phyloP scores from a whole-genome alignment of 352 stramenopile genomes.

The Pythium aquatile region DNA sequence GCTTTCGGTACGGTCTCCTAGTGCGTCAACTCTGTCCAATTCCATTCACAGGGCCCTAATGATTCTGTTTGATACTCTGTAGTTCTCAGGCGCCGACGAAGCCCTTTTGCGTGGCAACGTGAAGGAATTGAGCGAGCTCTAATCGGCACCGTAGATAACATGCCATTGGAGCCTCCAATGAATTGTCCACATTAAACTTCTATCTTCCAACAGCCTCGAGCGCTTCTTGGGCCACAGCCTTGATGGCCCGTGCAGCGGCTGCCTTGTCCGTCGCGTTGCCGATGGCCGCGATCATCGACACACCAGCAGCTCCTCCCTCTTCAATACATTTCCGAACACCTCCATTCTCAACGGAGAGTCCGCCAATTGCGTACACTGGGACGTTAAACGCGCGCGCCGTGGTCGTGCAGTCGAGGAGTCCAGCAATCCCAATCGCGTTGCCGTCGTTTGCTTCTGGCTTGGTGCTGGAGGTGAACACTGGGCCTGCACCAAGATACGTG shows the following conservation, averaged over 20 bases:
- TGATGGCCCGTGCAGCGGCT: slow-evolving; percentile 29
- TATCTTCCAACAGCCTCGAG: slow-evolving; percentile 4
- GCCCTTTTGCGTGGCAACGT: slow-evolving; percentile 66
- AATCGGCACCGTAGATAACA: slow-evolving; percentile 3
- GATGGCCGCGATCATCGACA: slow-evolving; percentile 56
- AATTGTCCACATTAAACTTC: neutral
- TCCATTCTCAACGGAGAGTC: slow-evolving; percentile 34
- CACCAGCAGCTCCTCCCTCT: slow-evolving; percentile 36
- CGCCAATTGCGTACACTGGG: slow-evolving; percentile 55
- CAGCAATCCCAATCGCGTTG: slow-evolving; percentile 40
- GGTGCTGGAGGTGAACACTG: slow-evolving; percentile 51
- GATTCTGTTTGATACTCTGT: neutral
- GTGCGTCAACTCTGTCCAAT: neutral
- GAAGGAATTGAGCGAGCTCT: slow-evolving; percentile 75
- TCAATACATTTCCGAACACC: slow-evolving; percentile 42
- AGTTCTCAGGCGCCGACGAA: slow-evolving; percentile 85
- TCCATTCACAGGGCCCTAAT: neutral
- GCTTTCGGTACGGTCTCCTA: slow-evolving; percentile 52
- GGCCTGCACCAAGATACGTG: slow-evolving; percentile 49
- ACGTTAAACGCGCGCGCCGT: slow-evolving; percentile 31
- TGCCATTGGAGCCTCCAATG: too few species aligned
- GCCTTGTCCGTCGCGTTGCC: slow-evolving; percentile 32
- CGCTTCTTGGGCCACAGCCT: slow-evolving; percentile 23
- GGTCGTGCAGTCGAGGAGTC: slow-evolving; percentile 30
- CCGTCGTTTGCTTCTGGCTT: slow-evolving; percentile 59